These are phyloP conservation scores for Tinospora cordifolia DNA, from an alignment of 164 flowering plant genomes.

Conservation along the genomic window DNA sequence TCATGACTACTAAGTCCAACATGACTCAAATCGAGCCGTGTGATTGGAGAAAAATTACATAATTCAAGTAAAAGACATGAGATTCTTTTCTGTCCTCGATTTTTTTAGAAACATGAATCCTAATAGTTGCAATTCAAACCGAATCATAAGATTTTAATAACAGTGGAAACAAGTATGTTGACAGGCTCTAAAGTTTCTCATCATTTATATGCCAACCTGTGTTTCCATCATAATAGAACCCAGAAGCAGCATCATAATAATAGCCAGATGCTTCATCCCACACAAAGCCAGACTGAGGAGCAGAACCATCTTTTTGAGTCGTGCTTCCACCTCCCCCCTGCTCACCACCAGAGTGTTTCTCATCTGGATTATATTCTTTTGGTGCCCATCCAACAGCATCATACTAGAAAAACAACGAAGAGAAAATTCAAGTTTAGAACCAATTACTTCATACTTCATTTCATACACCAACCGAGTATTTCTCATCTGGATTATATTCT, in stretches of 20 bases:
- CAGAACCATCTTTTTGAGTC: slow-evolving; percentile 45
- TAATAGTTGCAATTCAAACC: no score
- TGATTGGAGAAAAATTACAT: no score
- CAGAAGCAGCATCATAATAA: slow-evolving; percentile 97
- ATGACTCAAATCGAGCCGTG: no score
- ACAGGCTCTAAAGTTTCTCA: background rate
- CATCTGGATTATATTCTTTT: slow-evolving; percentile 95
- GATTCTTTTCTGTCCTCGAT: no score
- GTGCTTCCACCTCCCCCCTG: slow-evolving; percentile 30
- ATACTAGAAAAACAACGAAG: slow-evolving; percentile 40
- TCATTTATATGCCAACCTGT: slow-evolving; percentile 42
- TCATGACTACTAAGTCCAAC: no score
- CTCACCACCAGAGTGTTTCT: slow-evolving; percentile 49
- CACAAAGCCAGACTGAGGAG: slow-evolving; percentile 88
- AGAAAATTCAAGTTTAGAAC: background rate
- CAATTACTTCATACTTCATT: background rate
- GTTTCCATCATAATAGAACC: slow-evolving; percentile 92
- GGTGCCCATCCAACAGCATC: slow-evolving; percentile 99
- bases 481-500: slow-evolving; percentile 93
- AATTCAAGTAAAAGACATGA: no score
- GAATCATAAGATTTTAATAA: no score
- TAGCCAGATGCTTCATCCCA: slow-evolving; percentile 99
- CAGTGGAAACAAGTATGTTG: no score
- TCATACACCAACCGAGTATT: slow-evolving; percentile 38
- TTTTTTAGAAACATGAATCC: no score